These are phyloP conservation scores for Cadophora sp. DNA, from an alignment of 2,329 filamentous ascomycete species.

Conservation along the genomic window DNA sequence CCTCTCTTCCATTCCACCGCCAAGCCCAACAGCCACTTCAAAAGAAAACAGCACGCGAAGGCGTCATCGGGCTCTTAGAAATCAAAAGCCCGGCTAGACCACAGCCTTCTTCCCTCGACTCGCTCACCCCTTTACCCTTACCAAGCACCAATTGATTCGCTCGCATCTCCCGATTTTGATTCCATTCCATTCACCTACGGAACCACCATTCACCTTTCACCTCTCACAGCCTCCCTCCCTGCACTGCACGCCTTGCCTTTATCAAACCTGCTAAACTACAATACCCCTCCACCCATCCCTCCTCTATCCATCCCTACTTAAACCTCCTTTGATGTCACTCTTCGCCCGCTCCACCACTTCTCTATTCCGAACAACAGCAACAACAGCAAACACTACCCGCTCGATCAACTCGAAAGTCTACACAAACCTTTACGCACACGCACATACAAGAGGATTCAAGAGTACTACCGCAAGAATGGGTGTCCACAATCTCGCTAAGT, in stretches of 20 bases:
- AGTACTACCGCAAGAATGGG: conserved; percentile 52
- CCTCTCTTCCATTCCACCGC: too few relatives aligned
- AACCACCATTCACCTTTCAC: too few relatives aligned
- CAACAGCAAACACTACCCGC: conserved; percentile 1
- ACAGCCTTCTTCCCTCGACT: neutral
- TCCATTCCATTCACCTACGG: too few relatives aligned
- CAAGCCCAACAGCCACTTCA: too few relatives aligned
- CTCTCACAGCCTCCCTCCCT: conserved; percentile 6
- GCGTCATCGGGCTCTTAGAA: conserved; percentile 16
- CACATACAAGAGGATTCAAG: conserved; percentile 42
- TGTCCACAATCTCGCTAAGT: conserved; percentile 54
- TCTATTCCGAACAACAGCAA: conserved; percentile 18
- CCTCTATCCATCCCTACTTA: neutral
- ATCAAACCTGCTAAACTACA: too few relatives aligned
- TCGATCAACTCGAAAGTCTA: neutral
- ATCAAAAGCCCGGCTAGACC: conserved; percentile 11
- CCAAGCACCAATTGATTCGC: conserved; percentile 14
- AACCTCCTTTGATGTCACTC: conserved; percentile 29
- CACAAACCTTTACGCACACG: conserved; percentile 8
- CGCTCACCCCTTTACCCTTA: conserved; percentile 12
- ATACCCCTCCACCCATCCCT: conserved; percentile 2
- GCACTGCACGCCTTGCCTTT: neutral
- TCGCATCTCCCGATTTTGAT: neutral
- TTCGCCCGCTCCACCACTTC: conserved; percentile 9
- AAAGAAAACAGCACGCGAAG: too few relatives aligned